Conservation (phyloP, 2,329 filamentous ascomycete species). For the Bimuria novae-zelandiae region DNA sequence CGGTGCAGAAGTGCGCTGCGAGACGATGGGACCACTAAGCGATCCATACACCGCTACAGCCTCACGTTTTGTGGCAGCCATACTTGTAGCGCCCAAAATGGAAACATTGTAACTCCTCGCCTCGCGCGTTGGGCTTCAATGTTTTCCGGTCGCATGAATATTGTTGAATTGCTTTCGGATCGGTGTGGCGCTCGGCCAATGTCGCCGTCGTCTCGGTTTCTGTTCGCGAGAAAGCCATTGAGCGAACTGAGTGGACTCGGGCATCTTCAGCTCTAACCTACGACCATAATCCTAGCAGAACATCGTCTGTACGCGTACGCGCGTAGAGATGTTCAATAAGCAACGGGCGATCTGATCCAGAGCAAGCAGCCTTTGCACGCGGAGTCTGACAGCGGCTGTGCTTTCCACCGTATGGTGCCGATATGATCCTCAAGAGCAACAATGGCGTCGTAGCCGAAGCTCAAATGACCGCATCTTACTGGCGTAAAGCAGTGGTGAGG, state of each 20-base stretch:
- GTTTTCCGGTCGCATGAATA: slow-evolving; percentile 13
- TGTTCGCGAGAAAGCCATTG: slow-evolving; percentile 17
- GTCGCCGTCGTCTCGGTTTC: slow-evolving; percentile 27
- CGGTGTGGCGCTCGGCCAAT: slow-evolving; percentile 31
- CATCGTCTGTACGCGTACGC: slow-evolving; percentile 22
- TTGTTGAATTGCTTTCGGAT: slow-evolving; percentile 18
- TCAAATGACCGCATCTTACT: slow-evolving; percentile 17
- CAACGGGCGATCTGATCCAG: slow-evolving; percentile 28
- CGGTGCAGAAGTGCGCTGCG: too few relatives aligned
- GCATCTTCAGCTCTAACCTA: slow-evolving; percentile 18
- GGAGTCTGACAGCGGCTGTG: slow-evolving; percentile 26
- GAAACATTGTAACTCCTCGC: slow-evolving; percentile 21
- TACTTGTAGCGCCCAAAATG: slow-evolving; percentile 19
- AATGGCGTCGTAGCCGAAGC: slow-evolving; percentile 21
- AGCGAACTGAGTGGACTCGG: slow-evolving; percentile 28
- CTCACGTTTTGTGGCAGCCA: slow-evolving; percentile 36
- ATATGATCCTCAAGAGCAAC: slow-evolving; percentile 23
- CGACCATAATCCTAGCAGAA: slow-evolving; percentile 18
- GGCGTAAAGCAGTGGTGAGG: slow-evolving; percentile 30
- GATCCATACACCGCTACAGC: slow-evolving; percentile 37
- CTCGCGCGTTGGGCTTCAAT: slow-evolving; percentile 37
- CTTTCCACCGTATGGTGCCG: slow-evolving; percentile 21
- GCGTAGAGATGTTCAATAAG: slow-evolving; percentile 31
- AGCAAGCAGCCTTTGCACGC: slow-evolving; percentile 19
- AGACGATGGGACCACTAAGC: slow-evolving; percentile 29